phyloP scores from a whole-genome alignment of 1,284 basidiomycete genomes.

The Tilletia setariae region DNA sequence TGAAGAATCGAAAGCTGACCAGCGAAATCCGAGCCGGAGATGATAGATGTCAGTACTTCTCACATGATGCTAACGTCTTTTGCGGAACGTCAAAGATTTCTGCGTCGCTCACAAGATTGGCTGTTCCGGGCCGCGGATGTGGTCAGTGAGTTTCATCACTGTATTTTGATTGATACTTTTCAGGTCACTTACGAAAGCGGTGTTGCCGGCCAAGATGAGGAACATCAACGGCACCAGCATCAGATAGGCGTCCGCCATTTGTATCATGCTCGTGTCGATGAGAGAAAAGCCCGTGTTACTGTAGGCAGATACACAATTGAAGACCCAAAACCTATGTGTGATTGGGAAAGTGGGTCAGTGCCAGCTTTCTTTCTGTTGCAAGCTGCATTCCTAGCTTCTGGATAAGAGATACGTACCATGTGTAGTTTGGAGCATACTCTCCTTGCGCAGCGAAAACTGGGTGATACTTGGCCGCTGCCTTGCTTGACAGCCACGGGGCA shows the following conservation, averaged over 20 bases:
- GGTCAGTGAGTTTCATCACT: background rate
- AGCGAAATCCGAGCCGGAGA: background rate
- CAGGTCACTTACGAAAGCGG: constrained; percentile 60
- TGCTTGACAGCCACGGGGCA: constrained; percentile 46
- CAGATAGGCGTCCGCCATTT: constrained; percentile 79
- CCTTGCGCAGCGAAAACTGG: constrained; percentile 41
- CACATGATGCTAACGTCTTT: background rate
- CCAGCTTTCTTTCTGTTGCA: background rate
- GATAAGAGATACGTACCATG: constrained; percentile 7
- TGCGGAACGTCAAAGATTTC: too few relatives aligned
- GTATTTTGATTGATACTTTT: background rate
- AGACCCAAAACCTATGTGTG: constrained; percentile 70
- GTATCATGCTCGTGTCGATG: constrained; percentile 78
- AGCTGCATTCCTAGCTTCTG: too few relatives aligned
- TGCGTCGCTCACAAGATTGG: background rate
- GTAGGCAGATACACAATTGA: constrained; percentile 81
- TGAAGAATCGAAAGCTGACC: constrained; percentile 47
- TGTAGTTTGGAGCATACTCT: constrained; percentile 52
- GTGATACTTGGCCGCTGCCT: constrained; percentile 36
- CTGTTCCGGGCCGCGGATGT: background rate
- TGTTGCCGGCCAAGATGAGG: constrained; percentile 84
- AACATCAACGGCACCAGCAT: constrained; percentile 66
- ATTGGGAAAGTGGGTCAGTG: background rate
- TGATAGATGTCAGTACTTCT: background rate
- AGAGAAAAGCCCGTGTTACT: constrained; percentile 85